Evolutionary conservation across 2,329 filamentous ascomycete species (phyloP).

Genomic region (Cladosporium sp.): DNA sequence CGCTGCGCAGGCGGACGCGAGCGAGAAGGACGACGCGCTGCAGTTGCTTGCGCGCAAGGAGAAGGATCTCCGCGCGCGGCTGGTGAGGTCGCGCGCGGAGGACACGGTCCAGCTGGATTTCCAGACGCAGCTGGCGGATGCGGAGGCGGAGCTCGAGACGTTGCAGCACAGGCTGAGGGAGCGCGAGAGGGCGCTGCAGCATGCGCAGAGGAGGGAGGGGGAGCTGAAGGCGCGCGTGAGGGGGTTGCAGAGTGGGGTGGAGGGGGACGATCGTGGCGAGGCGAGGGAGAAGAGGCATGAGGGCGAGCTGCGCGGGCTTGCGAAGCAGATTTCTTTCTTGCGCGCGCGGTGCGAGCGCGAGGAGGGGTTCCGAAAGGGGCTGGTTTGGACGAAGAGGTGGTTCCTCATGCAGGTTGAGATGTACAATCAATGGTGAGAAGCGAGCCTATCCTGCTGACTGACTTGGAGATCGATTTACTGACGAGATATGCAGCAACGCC

Average conservation of each 20-base stretch:
- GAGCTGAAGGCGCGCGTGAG: constrained; percentile 32
- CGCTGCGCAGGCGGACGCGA: constrained; percentile 31
- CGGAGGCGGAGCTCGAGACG: constrained; percentile 35
- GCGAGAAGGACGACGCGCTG: constrained; percentile 37
- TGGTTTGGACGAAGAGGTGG: constrained; percentile 82
- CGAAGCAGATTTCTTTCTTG: constrained; percentile 87
- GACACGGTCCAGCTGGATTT: constrained; percentile 32
- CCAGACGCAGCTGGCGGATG: constrained; percentile 32
- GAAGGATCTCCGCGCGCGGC: constrained; percentile 32
- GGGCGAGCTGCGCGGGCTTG: constrained; percentile 73
- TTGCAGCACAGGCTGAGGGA: constrained; percentile 31
- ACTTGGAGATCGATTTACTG: neutral
- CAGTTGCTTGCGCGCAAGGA: constrained; percentile 34
- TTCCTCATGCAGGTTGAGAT: constrained; percentile 73
- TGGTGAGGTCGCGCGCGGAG: constrained; percentile 24
- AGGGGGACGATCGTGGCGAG: constrained; percentile 11
- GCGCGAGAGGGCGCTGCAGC: constrained; percentile 26
- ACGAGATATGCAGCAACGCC: constrained; percentile 64
- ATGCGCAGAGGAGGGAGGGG: constrained; percentile 26
- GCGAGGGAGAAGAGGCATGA: constrained; percentile 63
- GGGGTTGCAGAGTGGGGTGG: constrained; percentile 16
- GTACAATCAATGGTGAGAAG: constrained; percentile 80
- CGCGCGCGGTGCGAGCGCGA: constrained; percentile 75
- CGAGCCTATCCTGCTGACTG: neutral
- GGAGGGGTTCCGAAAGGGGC: constrained; percentile 68